Conservation (phyloP, 1,284 basidiomycete genomes). For the Fistulina hepatica region DNA sequence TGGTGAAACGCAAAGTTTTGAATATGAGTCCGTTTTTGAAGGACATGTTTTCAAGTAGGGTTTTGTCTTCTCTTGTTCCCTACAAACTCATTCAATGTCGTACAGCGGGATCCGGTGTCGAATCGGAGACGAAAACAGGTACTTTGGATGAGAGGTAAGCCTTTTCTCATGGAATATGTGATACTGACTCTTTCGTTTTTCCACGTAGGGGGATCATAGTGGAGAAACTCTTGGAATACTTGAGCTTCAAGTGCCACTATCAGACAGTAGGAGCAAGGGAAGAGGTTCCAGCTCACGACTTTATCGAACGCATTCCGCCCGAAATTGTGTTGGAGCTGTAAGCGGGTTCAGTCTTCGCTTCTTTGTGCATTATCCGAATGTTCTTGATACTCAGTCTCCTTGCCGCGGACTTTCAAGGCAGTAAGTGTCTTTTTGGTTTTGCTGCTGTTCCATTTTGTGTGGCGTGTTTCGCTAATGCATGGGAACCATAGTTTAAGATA, state of each 20-base stretch:
- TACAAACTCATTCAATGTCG: constrained; percentile 1
- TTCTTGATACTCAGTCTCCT: constrained; percentile 34
- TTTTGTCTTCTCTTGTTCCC: constrained; percentile 16
- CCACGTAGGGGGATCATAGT: constrained; percentile 67
- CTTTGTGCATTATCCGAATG: constrained; percentile 2
- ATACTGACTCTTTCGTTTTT: no score
- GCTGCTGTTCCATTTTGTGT: neutral
- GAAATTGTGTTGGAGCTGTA: constrained; percentile 79
- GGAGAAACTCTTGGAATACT: constrained; percentile 76
- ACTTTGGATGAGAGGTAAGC: constrained; percentile 30
- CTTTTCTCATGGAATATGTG: neutral
- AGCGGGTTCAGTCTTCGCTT: constrained; percentile 22
- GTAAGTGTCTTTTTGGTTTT: constrained; percentile 23
- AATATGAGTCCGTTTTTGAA: constrained; percentile 45
- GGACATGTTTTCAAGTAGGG: constrained; percentile 32
- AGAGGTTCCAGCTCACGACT: constrained; percentile 61
- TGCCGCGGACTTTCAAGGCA: constrained; percentile 67
- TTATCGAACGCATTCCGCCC: constrained; percentile 65
- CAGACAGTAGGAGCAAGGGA: constrained; percentile 46
- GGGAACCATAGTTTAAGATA: no score
- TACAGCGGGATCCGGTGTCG: constrained; percentile 32
- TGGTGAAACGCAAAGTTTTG: constrained; percentile 46
- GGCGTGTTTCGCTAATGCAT: no score
- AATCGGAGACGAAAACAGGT: constrained; percentile 30
- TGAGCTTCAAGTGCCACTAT: constrained; percentile 68